phyloP scores from a whole-genome alignment of 169 alveolate genomes.

The Pseudocohnilembus persalinus region DNA sequence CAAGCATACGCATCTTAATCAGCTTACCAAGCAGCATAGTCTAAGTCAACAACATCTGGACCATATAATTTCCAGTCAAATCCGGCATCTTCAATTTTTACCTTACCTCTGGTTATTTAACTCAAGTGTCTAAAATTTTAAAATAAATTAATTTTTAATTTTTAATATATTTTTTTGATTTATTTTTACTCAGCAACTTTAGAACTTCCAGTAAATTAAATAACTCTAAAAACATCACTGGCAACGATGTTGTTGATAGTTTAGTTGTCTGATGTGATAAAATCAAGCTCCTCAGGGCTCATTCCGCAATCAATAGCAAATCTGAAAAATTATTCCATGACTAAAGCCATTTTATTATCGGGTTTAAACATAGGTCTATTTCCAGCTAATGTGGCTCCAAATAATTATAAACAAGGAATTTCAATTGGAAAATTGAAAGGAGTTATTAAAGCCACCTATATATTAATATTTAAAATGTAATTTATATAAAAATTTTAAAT shows the following conservation, averaged over 20 bases:
- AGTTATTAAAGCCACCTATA: slow-evolving; percentile 62
- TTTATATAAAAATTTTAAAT: too few species aligned
- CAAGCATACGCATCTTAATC: slow-evolving; percentile 90
- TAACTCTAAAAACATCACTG: slow-evolving; percentile 56
- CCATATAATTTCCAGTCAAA: slow-evolving; percentile 90
- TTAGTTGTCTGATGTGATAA: slow-evolving; percentile 66
- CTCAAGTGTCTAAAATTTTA: slow-evolving; percentile 29
- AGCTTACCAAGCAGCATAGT: slow-evolving; percentile 86
- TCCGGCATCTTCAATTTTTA: slow-evolving; percentile 89
- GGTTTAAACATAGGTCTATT: slow-evolving; percentile 77
- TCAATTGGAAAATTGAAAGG: slow-evolving; percentile 92
- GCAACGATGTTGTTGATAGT: slow-evolving; percentile 60
- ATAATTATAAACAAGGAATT: slow-evolving; percentile 78
- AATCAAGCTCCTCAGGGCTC: slow-evolving; percentile 76
- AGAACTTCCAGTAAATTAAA: slow-evolving; percentile 81
- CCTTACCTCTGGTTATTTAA: slow-evolving; percentile 69
- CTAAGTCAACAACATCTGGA: slow-evolving; percentile 81
- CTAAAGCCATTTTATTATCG: slow-evolving; percentile 68
- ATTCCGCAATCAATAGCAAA: slow-evolving; percentile 81
- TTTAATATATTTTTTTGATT: too few species aligned
- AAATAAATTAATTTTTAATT: too few species aligned
- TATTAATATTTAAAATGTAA: too few species aligned
- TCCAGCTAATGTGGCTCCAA: slow-evolving; percentile 87
- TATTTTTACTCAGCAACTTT: not conserved
- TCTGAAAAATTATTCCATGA: slow-evolving; percentile 81